Percentiles rank a stretch among this genome's conserved stretches.
Evolutionary conservation across 2,329 filamentous ascomycete genomes (phyloP).

Genomic region (Dactylellina cionopaga): DNA sequence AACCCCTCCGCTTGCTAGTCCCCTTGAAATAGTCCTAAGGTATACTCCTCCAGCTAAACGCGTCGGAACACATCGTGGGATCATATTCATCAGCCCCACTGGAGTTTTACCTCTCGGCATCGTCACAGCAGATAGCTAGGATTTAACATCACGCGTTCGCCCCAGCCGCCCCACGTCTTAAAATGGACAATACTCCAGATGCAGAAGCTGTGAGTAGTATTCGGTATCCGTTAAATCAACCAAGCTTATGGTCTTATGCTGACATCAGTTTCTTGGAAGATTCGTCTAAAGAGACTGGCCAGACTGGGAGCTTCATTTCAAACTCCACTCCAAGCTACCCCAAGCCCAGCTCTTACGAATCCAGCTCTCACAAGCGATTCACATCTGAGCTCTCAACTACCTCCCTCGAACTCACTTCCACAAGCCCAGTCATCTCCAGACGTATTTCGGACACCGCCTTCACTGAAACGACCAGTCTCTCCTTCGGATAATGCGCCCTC

Average conservation of each 20-base stretch:
- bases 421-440: neutral
- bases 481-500: conserved; percentile 2
- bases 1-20: too few species aligned
- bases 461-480: conserved; percentile 39
- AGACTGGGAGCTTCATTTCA: conserved; percentile 29
- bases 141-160: too few species aligned
- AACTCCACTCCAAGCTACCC: neutral
- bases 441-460: neutral
- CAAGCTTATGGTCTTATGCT: neutral
- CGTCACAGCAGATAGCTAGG: too few species aligned
- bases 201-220: conserved; percentile 24
- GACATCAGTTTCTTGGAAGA: conserved; percentile 6
- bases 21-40: neutral
- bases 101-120: neutral
- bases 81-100: neutral
- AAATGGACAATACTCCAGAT: conserved; percentile 41
- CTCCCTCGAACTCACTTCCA: neutral
- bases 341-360: neutral
- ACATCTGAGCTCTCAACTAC: neutral
- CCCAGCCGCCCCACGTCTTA: too few species aligned
- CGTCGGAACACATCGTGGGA: neutral
- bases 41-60: neutral
- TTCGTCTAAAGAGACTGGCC: conserved; percentile 39
- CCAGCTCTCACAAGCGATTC: neutral
- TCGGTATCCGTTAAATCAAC: neutral